phyloP scores from a whole-genome alignment of 2,329 filamentous ascomycete species.

The Neofusicoccum ribis region DNA sequence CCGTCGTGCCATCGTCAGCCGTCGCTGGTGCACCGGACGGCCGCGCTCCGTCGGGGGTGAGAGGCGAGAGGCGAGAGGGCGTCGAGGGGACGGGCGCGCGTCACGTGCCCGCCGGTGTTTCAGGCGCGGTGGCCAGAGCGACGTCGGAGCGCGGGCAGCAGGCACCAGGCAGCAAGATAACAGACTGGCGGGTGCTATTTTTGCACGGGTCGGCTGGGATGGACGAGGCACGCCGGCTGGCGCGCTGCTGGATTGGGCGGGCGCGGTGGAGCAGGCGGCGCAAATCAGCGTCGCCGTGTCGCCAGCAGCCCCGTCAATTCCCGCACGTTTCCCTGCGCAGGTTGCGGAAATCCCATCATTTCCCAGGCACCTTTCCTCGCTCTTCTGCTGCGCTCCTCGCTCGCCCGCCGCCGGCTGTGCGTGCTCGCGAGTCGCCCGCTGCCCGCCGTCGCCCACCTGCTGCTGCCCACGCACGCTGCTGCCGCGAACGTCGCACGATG shows the following conservation, averaged over 20 bases:
- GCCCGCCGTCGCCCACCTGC: not conserved
- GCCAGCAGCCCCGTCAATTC: not conserved
- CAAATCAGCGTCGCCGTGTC: constrained; percentile 5
- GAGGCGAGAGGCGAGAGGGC: not conserved
- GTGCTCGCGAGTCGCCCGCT: constrained; percentile 1
- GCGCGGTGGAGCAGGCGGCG: not conserved
- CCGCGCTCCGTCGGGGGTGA: no score
- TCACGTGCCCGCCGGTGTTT: constrained; percentile 2
- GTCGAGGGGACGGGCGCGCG: not conserved
- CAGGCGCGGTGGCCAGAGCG: not conserved
- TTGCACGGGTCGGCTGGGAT: not conserved
- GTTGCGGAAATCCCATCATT: not conserved
- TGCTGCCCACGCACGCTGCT: not conserved
- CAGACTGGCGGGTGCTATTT: constrained; percentile 4
- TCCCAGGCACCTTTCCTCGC: constrained; percentile 7
- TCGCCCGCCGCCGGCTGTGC: constrained; percentile 7
- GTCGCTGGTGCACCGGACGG: not conserved
- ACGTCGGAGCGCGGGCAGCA: not conserved
- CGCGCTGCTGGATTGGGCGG: not conserved
- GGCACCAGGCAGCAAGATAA: constrained; percentile 9
- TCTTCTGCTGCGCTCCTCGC: constrained; percentile 12
- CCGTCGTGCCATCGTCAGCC: no score
- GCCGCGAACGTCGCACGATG: constrained; percentile 3
- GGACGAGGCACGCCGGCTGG: not conserved
- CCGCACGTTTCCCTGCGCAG: not conserved